Conservation (phyloP, 1,284 basidiomycete genomes). For the Phylloporus sp. region DNA sequence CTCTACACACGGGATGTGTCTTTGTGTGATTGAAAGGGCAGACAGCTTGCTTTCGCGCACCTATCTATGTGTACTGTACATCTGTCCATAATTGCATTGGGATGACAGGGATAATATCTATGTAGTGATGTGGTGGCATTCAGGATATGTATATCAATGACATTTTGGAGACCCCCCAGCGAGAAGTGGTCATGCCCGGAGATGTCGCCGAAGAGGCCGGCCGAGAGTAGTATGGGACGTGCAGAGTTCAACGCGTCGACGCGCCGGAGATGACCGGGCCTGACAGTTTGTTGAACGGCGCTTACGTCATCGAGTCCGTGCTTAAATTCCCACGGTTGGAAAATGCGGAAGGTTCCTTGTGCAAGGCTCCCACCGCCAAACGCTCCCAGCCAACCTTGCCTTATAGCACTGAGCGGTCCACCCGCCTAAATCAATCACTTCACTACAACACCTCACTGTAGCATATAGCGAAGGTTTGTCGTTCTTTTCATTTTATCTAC, state of each 20-base stretch:
- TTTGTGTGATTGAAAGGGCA: conserved; percentile 5
- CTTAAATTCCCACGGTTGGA: conserved; percentile 40
- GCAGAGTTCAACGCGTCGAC: conserved; percentile 17
- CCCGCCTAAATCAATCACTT: conserved; percentile 40
- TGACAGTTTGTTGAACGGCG: conserved; percentile 37
- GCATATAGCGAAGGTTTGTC: conserved; percentile 36
- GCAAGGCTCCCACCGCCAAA: conserved; percentile 44
- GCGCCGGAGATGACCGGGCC: conserved; percentile 32
- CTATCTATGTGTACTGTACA: conserved; percentile 24
- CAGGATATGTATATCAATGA: background rate
- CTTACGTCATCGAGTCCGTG: conserved; percentile 43
- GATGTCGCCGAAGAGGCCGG: conserved; percentile 26
- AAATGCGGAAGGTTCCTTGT: conserved; percentile 37
- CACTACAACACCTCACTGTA: conserved; percentile 29
- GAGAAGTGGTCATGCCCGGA: conserved; percentile 19
- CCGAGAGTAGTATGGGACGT: conserved; percentile 14
- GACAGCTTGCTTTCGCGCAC: conserved; percentile 17
- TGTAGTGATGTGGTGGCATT: background rate
- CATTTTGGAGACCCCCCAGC: conserved; percentile 20
- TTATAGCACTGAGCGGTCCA: conserved; percentile 42
- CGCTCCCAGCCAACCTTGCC: conserved; percentile 41
- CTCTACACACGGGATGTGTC: background rate
- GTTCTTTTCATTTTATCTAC: conserved; percentile 25
- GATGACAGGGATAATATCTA: conserved; percentile 19
- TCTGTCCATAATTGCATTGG: conserved; percentile 21